Percentiles rank a stretch among this genome's conserved stretches.
Conservation (phyloP, 2,329 filamentous ascomycete species). For the Lojkania enalia region DNA sequence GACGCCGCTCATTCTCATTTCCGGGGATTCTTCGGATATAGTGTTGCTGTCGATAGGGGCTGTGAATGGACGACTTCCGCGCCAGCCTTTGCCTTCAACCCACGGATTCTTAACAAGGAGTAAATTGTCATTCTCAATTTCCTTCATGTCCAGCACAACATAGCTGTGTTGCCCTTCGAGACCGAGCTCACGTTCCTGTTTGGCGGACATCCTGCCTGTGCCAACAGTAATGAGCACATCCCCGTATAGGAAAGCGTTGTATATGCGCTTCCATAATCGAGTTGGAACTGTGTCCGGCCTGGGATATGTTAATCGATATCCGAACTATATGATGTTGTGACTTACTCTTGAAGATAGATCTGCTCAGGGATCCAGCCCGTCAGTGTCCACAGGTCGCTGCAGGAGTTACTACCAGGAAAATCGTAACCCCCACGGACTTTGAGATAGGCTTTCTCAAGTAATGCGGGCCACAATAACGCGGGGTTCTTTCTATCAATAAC, state of each 20-base stretch:
- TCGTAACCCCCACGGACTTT: conserved; percentile 96
- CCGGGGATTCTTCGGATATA: too few species aligned
- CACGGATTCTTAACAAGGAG: conserved; percentile 95
- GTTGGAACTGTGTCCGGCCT: conserved; percentile 78
- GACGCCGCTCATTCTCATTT: too few species aligned
- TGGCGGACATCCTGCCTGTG: conserved; percentile 76
- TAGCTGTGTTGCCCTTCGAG: conserved; percentile 93
- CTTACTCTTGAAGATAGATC: conserved; percentile 77
- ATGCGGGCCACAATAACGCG: conserved; percentile 82
- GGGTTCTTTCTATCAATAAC: conserved; percentile 85
- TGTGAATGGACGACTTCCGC: conserved; percentile 49
- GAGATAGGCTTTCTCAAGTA: conserved; percentile 94
- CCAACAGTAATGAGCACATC: conserved; percentile 89
- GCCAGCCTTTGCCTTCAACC: conserved; percentile 80
- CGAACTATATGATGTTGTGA: not conserved
- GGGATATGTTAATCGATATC: conserved; percentile 15
- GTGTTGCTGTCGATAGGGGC: conserved; percentile 17
- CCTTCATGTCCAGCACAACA: conserved; percentile 78
- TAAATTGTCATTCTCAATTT: conserved; percentile 64
- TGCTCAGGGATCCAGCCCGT: conserved; percentile 98
- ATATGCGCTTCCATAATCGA: conserved; percentile 76
- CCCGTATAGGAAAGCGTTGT: conserved; percentile 72
- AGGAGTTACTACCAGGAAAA: conserved; percentile 96
- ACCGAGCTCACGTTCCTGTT: conserved; percentile 79
- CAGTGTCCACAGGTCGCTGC: conserved; percentile 88